A percentile compares a stretch with the other conserved stretches of the same genome.
Evolutionary conservation across 1,284 basidiomycete species (phyloP).

Genomic region (Sporisorium iseilematis-ciliati): DNA sequence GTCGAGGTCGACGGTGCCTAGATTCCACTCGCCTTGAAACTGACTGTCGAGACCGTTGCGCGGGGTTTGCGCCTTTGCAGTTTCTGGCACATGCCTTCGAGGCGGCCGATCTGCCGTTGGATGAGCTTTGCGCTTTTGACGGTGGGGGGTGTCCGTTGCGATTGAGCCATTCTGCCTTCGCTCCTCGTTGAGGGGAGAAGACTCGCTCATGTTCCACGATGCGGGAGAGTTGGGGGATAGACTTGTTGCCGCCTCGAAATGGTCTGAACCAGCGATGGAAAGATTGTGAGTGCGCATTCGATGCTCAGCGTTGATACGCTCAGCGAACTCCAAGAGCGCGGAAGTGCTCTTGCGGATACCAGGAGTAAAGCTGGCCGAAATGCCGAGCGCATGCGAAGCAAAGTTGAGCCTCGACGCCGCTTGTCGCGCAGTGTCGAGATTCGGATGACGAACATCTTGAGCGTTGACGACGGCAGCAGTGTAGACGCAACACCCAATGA

Average conservation of each 20-base stretch:
- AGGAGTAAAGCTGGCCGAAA: conserved; percentile 10
- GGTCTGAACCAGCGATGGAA: not conserved
- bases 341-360: conserved; percentile 10
- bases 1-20: conserved; percentile 7
- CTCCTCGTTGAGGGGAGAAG: not conserved
- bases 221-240: too few relatives aligned
- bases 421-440: conserved; percentile 1
- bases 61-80: not conserved
- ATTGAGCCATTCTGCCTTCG: not conserved
- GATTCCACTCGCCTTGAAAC: conserved; percentile 3
- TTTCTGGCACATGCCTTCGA: not conserved
- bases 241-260: too few relatives aligned
- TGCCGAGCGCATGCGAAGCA: not conserved
- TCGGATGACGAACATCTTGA: conserved; percentile 3
- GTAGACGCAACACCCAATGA: conserved; percentile 9
- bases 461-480: conserved; percentile 8
- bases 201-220: conserved; percentile 5
- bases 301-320: conserved; percentile 6
- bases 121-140: not conserved
- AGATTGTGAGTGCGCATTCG: not conserved
- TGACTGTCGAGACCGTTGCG: conserved; percentile 1
- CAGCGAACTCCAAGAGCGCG: conserved; percentile 2
- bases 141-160: not conserved
- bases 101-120: not conserved
- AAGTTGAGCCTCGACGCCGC: conserved; percentile 8